These are phyloP conservation scores for Bremia lactucae DNA, from an alignment of 352 stramenopile genomes.

Conservation along the genomic window DNA sequence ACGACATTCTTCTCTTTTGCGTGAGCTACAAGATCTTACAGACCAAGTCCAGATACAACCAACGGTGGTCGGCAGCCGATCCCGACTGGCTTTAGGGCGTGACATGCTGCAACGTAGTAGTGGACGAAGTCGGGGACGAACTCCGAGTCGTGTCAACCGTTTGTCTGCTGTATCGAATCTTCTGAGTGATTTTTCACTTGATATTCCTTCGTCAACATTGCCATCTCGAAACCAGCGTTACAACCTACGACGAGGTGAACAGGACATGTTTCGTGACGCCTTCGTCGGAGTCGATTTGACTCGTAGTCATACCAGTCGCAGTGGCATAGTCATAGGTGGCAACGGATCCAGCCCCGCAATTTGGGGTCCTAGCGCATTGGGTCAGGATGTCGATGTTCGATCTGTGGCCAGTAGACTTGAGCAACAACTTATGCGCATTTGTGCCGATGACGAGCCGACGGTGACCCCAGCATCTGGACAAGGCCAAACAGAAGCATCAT, in stretches of 20 bases:
- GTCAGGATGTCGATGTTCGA: slow-evolving; percentile 44
- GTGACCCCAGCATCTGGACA: not conserved
- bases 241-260: slow-evolving; percentile 35
- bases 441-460: slow-evolving; percentile 24
- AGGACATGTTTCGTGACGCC: slow-evolving; percentile 34
- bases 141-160: slow-evolving; percentile 48
- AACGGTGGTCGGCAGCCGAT: slow-evolving; percentile 19
- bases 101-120: slow-evolving; percentile 33
- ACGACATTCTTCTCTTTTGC: slow-evolving; percentile 59
- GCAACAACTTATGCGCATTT: slow-evolving; percentile 46
- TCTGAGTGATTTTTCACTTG: slow-evolving; percentile 73
- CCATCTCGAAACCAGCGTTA: slow-evolving; percentile 25
- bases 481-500: slow-evolving; percentile 9
- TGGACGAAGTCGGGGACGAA: slow-evolving; percentile 30
- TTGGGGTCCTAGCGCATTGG: slow-evolving; percentile 25
- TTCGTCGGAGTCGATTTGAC: slow-evolving; percentile 26
- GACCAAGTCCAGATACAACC: slow-evolving; percentile 70
- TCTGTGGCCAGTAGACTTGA: slow-evolving; percentile 68
- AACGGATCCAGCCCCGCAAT: slow-evolving; percentile 14
- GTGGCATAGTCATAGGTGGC: slow-evolving; percentile 17
- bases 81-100: slow-evolving; percentile 25
- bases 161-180: slow-evolving; percentile 66
- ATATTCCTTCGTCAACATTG: slow-evolving; percentile 42
- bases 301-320: slow-evolving; percentile 28
- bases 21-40: slow-evolving; percentile 62